Percentiles rank a stretch among this genome's conserved stretches.
Conservation (phyloP, 2,329 filamentous ascomycete genomes). For the Botrytis fabae region DNA sequence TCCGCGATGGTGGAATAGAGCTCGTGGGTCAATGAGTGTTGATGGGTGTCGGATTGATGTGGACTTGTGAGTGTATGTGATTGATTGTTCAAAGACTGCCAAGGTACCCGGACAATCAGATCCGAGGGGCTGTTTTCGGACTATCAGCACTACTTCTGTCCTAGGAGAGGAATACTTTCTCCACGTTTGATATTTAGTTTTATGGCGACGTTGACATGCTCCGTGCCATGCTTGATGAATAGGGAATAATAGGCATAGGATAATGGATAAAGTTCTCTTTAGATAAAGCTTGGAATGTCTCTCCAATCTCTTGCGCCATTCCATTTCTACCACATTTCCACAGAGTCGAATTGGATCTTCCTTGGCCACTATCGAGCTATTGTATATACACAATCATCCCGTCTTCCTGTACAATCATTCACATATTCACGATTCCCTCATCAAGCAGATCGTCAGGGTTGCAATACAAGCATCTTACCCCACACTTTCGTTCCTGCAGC, state of each 20-base stretch:
- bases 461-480: constrained; percentile 28
- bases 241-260: neutral
- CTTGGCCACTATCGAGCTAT: too few relatives aligned
- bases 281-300: neutral
- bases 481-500: constrained; percentile 32
- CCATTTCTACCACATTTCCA: neutral
- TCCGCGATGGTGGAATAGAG: neutral
- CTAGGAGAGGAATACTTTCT: constrained; percentile 20
- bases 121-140: neutral
- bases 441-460: constrained; percentile 8
- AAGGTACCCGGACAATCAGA: neutral
- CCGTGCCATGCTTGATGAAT: constrained; percentile 18
- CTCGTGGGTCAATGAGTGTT: neutral
- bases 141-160: constrained; percentile 10
- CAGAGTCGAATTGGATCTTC: neutral
- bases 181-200: constrained; percentile 17
- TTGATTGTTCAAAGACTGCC: neutral
- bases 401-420: neutral
- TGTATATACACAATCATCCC: neutral
- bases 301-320: neutral
- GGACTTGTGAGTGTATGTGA: neutral
- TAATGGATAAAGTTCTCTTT: neutral
- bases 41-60: neutral
- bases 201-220: constrained; percentile 14
- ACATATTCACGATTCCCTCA: neutral